Percentiles rank a stretch among this genome's conserved stretches.
These are phyloP conservation scores for Pleurotus citrinopileatus DNA, from an alignment of 768 basidiomycete genomes.

Conservation along the genomic window DNA sequence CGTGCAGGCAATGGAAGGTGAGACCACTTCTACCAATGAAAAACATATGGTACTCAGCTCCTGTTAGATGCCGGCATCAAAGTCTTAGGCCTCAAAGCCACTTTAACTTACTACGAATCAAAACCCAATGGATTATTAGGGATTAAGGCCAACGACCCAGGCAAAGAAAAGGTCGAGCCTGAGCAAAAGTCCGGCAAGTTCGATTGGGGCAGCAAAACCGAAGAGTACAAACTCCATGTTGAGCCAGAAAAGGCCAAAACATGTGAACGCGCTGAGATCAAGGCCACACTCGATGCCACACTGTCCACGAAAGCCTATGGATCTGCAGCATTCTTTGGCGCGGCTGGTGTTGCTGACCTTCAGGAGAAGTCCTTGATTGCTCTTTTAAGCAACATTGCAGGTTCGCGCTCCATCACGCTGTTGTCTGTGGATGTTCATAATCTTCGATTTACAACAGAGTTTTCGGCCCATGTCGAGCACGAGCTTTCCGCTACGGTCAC, in stretches of 20 bases:
- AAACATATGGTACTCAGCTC: not conserved
- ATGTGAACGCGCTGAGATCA: slow-evolving; percentile 10
- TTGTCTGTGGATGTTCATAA: not conserved
- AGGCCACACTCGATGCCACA: not conserved
- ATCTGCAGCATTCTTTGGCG: not conserved
- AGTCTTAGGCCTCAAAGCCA: not conserved
- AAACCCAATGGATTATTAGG: too few relatives aligned
- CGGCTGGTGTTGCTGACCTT: not conserved
- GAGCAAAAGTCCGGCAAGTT: too few relatives aligned
- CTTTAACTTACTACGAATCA: too few relatives aligned
- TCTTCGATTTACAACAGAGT: not conserved
- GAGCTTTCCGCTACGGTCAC: not conserved
- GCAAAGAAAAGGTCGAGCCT: not conserved
- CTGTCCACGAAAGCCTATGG: not conserved
- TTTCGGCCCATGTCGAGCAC: not conserved
- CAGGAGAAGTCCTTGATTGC: not conserved
- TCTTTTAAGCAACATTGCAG: not conserved
- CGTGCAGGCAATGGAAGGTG: not conserved
- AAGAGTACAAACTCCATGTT: not conserved
- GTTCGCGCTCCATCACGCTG: not conserved
- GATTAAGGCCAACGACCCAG: too few relatives aligned
- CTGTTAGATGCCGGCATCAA: not conserved
- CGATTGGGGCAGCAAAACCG: not conserved
- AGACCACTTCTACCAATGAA: not conserved
- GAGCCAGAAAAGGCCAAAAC: not conserved